A percentile compares a stretch with the other conserved stretches of the same genome.
These are phyloP conservation scores for Calonectria pteridis DNA, from an alignment of 2,329 filamentous ascomycete genomes.

Conservation along the genomic window DNA sequence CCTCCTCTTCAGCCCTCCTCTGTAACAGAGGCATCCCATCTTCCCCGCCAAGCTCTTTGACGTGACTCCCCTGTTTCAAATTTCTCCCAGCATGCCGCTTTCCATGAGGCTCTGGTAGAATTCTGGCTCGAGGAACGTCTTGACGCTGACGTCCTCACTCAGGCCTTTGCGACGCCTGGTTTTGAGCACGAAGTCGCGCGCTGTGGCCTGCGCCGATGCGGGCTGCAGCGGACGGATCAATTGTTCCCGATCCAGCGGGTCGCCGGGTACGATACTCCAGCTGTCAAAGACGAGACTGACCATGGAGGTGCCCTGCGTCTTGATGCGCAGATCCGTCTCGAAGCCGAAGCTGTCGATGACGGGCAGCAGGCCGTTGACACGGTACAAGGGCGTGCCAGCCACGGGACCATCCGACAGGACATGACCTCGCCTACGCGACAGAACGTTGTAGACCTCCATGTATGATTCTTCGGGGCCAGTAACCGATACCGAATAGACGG, in stretches of 20 bases:
- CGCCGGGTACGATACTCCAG: slow-evolving; percentile 95
- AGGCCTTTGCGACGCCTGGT: slow-evolving; percentile 93
- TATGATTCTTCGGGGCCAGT: slow-evolving; percentile 92
- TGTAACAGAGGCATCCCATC: slow-evolving; percentile 11
- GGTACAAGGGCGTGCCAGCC: slow-evolving; percentile 93
- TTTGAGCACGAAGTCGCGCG: slow-evolving; percentile 96
- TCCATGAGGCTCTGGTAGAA: slow-evolving; percentile 90
- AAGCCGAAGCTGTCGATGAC: slow-evolving; percentile 99
- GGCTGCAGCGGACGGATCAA: slow-evolving; percentile 87
- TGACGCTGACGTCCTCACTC: slow-evolving; percentile 94
- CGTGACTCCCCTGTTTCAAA: slow-evolving; percentile 36
- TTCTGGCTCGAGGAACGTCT: slow-evolving; percentile 96
- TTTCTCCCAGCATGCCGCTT: slow-evolving; percentile 82
- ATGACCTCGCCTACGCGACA: slow-evolving; percentile 89
- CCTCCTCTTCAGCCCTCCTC: slow-evolving; percentile 27
- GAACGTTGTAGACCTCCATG: slow-evolving; percentile 89
- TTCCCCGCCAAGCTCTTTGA: slow-evolving; percentile 13
- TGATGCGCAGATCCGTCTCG: slow-evolving; percentile 95
- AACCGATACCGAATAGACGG: slow-evolving; percentile 92
- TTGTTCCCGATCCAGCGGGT: slow-evolving; percentile 90
- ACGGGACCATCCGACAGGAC: slow-evolving; percentile 95
- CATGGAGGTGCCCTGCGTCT: slow-evolving; percentile 92
- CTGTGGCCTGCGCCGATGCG: slow-evolving; percentile 88
- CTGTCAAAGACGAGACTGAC: slow-evolving; percentile 94
- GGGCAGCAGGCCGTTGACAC: slow-evolving; percentile 89